Evolutionary conservation across 352 stramenopile genomes (phyloP), one percentile per base, ranked within the genome.

Genomic region (Discostella stelligera): DNA sequence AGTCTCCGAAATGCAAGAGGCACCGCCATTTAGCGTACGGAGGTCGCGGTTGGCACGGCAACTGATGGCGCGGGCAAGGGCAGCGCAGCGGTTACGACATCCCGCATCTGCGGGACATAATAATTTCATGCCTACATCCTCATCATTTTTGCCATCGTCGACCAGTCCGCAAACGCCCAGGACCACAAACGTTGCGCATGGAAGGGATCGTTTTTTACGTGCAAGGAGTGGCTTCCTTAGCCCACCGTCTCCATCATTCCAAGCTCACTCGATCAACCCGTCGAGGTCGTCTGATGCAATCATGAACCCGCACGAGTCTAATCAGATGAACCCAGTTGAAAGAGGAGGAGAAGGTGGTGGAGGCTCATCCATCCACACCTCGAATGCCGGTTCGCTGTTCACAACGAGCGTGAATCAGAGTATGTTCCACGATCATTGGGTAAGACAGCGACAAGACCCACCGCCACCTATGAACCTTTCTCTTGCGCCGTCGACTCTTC

Each of bases 1-100:
- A 23, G 50, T 63, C 0, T 62, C 60, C 13, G 55, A 23, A 32
- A 81, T 74, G 66, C 58, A 73, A 6, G 73, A 81, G 53, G 73
- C 66, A 16, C 66, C 66, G 18, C 73, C 73, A 49, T 75, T 81
- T 54, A 65, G 52, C n/a, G 49, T 48, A 3, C 65, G 52, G 18
- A 50, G 63, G 18, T 54, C 52, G 5, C 60, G 60, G 27, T 52
- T 81, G 37, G 49, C 66, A 48, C 49, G 64, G 7, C 48, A 76
- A 13, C 52, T 80, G 21, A 21, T 75, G 18, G 49, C 53, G 16
- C 56, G 53, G 16, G 54, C 61, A 10, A 55, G 73, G 52, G 6
- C 53, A 21, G 27, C 14, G 18, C 49, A 30, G 18, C 32, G 54
- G 20, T n/a, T 44, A 41, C 27, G 54, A 14, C 48, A 16, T 9